These are phyloP conservation scores for Sporothrix mexicana DNA, from an alignment of 2,329 filamentous ascomycete genomes.

Conservation along the genomic window DNA sequence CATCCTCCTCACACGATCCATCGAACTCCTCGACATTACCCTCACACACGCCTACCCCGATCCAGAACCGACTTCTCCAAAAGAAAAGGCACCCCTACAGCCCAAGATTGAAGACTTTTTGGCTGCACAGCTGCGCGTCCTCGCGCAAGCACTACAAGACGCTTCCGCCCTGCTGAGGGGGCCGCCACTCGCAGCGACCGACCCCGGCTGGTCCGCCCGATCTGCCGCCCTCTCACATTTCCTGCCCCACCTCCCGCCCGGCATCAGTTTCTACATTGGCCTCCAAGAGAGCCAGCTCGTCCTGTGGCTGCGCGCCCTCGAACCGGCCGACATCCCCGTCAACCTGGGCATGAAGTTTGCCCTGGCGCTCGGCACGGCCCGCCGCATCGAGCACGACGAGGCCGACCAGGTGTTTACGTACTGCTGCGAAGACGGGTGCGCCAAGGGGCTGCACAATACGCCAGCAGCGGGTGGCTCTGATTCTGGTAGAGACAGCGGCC, in stretches of 20 bases:
- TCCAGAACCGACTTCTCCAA: background rate
- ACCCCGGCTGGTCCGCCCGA: slow-evolving; percentile 52
- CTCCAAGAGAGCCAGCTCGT: slow-evolving; percentile 74
- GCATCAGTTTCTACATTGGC: slow-evolving; percentile 75
- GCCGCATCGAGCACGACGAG: slow-evolving; percentile 77
- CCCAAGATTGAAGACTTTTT: slow-evolving; percentile 49
- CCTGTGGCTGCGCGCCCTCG: slow-evolving; percentile 71
- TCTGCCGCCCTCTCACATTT: slow-evolving; percentile 55
- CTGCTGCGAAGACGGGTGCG: slow-evolving; percentile 43
- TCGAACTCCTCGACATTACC: slow-evolving; percentile 82
- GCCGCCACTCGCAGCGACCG: slow-evolving; percentile 48
- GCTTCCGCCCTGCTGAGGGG: slow-evolving; percentile 63
- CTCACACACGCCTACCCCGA: slow-evolving; percentile 60
- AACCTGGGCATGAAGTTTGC: slow-evolving; percentile 71
- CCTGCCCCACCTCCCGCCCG: slow-evolving; percentile 58
- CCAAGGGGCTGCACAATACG: slow-evolving; percentile 29
- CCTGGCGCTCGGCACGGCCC: slow-evolving; percentile 68
- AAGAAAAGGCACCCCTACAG: background rate
- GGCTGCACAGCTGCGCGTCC: slow-evolving; percentile 60
- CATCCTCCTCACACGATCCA: slow-evolving; percentile 78
- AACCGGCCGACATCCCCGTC: slow-evolving; percentile 67
- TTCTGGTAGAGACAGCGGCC: background rate
- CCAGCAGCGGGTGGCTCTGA: slow-evolving; percentile 15
- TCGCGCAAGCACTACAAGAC: slow-evolving; percentile 60
- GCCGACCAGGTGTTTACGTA: slow-evolving; percentile 77